Conservation (phyloP, 2,329 filamentous ascomycete species). For the Xylariaceae sp. region DNA sequence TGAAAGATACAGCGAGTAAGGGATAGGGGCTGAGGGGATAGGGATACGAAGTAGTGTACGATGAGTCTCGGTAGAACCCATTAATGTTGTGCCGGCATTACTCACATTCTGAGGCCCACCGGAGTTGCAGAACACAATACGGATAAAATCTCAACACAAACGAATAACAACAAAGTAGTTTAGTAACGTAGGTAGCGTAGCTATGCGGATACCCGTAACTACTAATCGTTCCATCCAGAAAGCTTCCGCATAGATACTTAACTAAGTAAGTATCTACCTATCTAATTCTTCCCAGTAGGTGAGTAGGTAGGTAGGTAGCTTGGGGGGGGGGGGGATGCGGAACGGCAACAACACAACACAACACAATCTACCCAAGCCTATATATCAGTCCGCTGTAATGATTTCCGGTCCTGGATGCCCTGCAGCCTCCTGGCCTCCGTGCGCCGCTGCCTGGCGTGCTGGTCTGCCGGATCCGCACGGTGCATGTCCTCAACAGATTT, state of each 20-base stretch:
- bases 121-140: too few species aligned
- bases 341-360: background rate
- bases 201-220: too few species aligned
- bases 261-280: too few species aligned
- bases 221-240: background rate
- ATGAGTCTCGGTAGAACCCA: too few species aligned
- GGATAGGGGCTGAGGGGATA: too few species aligned
- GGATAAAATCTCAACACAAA: background rate
- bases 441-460: slow-evolving; percentile 16
- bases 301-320: too few species aligned
- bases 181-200: too few species aligned
- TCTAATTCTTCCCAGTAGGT: background rate
- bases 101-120: too few species aligned
- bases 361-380: background rate
- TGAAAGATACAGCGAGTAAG: too few species aligned
- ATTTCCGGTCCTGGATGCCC: slow-evolving; percentile 7
- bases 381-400: background rate
- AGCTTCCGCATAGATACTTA: background rate
- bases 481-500: slow-evolving; percentile 53
- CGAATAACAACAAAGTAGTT: background rate
- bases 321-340: too few species aligned
- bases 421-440: slow-evolving; percentile 14
- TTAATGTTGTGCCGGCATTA: too few species aligned
- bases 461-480: slow-evolving; percentile 32
- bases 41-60: too few species aligned